These are phyloP conservation scores for Ceratocystis eucalypticola DNA, from an alignment of 2,329 filamentous ascomycete genomes.

Conservation along the genomic window DNA sequence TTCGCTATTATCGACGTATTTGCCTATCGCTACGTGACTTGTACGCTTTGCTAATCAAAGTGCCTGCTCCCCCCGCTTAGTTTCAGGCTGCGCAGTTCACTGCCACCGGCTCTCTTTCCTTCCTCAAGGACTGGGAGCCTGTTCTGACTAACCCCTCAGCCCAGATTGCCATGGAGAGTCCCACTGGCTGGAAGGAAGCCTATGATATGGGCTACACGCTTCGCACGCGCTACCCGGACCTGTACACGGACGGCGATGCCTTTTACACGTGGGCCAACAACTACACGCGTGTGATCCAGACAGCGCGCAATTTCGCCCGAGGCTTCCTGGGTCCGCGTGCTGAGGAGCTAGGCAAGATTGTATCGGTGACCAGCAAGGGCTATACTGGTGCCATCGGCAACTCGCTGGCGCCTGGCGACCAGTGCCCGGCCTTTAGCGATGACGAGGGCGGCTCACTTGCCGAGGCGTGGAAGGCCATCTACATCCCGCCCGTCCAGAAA, in stretches of 20 bases:
- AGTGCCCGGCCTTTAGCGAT: conserved; percentile 46
- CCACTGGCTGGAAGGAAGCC: conserved; percentile 50
- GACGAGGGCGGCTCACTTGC: conserved; percentile 35
- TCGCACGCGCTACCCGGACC: conserved; percentile 35
- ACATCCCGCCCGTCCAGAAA: conserved; percentile 38
- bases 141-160: conserved; percentile 39
- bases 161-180: conserved; percentile 45
- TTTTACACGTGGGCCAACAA: conserved; percentile 54
- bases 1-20: too few relatives aligned
- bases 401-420: conserved; percentile 48
- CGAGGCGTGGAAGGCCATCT: conserved; percentile 36
- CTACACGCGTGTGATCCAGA: conserved; percentile 50
- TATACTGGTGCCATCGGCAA: conserved; percentile 42
- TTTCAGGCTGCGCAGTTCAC: conserved; percentile 42
- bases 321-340: conserved; percentile 47
- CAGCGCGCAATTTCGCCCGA: conserved; percentile 45
- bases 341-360: conserved; percentile 39
- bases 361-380: conserved; percentile 44
- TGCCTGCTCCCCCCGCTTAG: conserved; percentile 25
- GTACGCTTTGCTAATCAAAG: background rate
- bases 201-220: conserved; percentile 42
- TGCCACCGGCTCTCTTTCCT: conserved; percentile 39
- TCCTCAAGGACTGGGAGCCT: conserved; percentile 45
- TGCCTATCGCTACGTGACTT: background rate
- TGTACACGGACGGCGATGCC: conserved; percentile 36